Conservation (phyloP, 139 green algal genomes). For the Tetratostichococcus sp. region DNA sequence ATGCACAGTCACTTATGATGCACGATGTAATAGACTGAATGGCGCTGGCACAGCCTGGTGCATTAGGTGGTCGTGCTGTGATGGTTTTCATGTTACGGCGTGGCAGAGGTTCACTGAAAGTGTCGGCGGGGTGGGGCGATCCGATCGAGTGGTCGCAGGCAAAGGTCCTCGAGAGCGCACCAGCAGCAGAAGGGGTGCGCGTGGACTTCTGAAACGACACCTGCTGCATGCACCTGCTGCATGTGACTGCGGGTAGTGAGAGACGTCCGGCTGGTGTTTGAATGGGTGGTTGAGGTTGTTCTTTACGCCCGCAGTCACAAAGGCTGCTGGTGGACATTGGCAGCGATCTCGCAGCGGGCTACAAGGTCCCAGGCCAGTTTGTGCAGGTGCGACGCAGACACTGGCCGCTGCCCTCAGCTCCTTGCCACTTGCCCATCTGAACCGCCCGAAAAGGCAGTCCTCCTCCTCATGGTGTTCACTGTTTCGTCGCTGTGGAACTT, state of each 20-base stretch:
- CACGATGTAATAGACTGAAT: too few species aligned
- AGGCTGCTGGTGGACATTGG: conserved; percentile 60
- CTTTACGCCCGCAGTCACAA: conserved; percentile 47
- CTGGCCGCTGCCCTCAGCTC: too few species aligned
- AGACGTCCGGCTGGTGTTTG: neutral
- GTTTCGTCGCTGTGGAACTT: neutral
- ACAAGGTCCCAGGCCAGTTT: conserved; percentile 83
- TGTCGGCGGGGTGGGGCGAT: conserved; percentile 38
- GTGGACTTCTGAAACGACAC: neutral
- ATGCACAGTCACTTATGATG: too few species aligned
- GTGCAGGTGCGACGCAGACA: conserved; percentile 52
- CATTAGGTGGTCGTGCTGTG: too few species aligned
- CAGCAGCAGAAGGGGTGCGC: conserved; percentile 17
- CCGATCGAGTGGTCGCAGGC: conserved; percentile 51
- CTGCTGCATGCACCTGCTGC: too few species aligned
- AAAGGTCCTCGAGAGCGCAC: conserved; percentile 16
- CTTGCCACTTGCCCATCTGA: too few species aligned
- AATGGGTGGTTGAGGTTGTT: too few species aligned
- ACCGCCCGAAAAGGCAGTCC: too few species aligned
- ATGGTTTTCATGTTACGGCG: too few species aligned
- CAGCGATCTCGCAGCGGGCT: conserved; percentile 34
- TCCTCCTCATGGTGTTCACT: too few species aligned
- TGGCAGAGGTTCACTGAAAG: neutral
- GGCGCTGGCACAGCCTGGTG: too few species aligned
- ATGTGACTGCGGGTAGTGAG: too few species aligned